These are phyloP conservation scores for Macrotyloma uniflorum DNA, from an alignment of 306 rosid species.

Conservation along the genomic window DNA sequence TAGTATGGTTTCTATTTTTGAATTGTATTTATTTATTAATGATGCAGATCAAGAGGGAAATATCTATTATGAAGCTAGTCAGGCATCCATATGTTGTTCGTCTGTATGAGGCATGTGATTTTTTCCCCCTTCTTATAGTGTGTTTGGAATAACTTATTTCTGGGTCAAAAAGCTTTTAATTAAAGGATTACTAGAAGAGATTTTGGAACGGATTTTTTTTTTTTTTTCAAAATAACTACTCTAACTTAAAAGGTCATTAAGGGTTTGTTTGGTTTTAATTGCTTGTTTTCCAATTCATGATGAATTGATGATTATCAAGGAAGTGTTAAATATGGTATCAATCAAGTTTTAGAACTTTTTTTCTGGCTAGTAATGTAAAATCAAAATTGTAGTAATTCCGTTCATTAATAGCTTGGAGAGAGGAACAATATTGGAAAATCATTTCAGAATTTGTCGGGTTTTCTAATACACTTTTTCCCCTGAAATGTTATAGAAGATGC, in stretches of 20 bases:
- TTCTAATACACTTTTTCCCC: neutral
- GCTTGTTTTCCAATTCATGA: neutral
- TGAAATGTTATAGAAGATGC: neutral
- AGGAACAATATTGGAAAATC: neutral
- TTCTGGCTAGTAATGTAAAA: constrained; percentile 6
- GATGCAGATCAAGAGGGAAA: constrained; percentile 89
- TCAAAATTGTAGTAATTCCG: neutral
- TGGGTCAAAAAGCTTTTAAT: neutral
- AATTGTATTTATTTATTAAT: too few species aligned
- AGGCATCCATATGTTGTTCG: constrained; percentile 91
- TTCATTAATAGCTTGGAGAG: constrained; percentile 9
- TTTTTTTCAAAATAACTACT: neutral
- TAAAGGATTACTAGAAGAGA: neutral
- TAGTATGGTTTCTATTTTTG: too few species aligned
- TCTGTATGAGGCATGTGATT: constrained; percentile 67
- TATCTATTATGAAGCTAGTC: constrained; percentile 89
- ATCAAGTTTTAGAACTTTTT: neutral
- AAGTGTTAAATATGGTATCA: neutral
- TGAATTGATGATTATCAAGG: neutral
- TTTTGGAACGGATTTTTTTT: neutral
- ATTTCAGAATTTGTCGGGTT: neutral
- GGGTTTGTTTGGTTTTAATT: neutral
- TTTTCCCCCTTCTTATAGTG: neutral
- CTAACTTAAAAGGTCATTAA: neutral
- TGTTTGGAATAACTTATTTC: neutral